Conservation (phyloP, 2,329 filamentous ascomycete genomes). For the Clathrospora elynae region DNA sequence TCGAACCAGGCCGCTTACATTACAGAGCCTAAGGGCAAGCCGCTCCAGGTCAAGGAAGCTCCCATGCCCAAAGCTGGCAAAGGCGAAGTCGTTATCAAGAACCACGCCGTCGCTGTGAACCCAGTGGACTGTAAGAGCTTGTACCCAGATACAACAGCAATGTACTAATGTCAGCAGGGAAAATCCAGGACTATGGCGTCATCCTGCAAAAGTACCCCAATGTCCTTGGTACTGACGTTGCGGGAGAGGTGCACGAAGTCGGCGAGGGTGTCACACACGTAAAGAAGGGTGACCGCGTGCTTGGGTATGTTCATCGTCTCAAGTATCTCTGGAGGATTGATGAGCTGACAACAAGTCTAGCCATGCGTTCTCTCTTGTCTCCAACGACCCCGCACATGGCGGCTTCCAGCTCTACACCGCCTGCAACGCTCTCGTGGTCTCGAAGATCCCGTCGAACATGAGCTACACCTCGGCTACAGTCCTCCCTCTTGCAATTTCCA, state of each 20-base stretch:
- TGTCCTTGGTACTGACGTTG: slow-evolving; percentile 51
- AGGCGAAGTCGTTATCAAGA: slow-evolving; percentile 44
- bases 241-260: slow-evolving; percentile 54
- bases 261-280: slow-evolving; percentile 54
- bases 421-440: slow-evolving; percentile 35
- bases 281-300: slow-evolving; percentile 53
- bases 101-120: slow-evolving; percentile 42
- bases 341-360: slow-evolving; percentile 15
- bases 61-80: slow-evolving; percentile 34
- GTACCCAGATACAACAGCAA: neutral
- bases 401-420: slow-evolving; percentile 47
- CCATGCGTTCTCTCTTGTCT: slow-evolving; percentile 35
- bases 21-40: slow-evolving; percentile 34
- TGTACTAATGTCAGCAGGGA: slow-evolving; percentile 28
- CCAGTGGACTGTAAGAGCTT: slow-evolving; percentile 37
- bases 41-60: slow-evolving; percentile 39
- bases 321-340: neutral
- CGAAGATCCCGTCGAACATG: slow-evolving; percentile 48
- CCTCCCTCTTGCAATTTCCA: slow-evolving; percentile 53
- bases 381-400: slow-evolving; percentile 27
- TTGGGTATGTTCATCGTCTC: slow-evolving; percentile 37
- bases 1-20: slow-evolving; percentile 45
- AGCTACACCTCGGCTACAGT: slow-evolving; percentile 49
- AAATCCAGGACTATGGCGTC: slow-evolving; percentile 42
- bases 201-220: slow-evolving; percentile 44